These are phyloP conservation scores for Skeletonema costatum DNA, from an alignment of 108 stramenopile species.

Conservation along the genomic window DNA sequence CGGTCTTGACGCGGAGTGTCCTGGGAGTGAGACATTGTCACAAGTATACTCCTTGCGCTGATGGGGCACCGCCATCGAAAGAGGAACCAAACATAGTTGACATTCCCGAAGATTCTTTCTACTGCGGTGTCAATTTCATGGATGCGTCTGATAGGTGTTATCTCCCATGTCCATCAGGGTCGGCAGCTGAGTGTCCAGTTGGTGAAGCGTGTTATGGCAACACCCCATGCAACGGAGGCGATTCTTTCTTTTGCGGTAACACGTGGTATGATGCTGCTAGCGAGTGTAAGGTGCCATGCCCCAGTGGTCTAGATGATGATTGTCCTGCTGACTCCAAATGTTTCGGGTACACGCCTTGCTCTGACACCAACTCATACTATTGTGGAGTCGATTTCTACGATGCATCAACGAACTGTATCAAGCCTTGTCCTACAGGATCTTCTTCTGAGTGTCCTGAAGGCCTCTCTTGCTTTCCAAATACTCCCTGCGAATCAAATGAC, in stretches of 20 bases:
- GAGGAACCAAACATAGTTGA: not conserved
- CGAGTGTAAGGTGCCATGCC: slow-evolving; percentile 45
- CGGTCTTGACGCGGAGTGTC: slow-evolving; percentile 37
- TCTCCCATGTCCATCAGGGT: slow-evolving; percentile 48
- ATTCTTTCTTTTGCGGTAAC: slow-evolving; percentile 46
- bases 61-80: slow-evolving; percentile 3
- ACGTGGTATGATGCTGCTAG: slow-evolving; percentile 54
- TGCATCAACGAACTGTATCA: slow-evolving; percentile 43
- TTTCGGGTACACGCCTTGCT: slow-evolving; percentile 48
- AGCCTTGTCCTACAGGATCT: slow-evolving; percentile 42
- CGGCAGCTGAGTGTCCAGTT: slow-evolving; percentile 46
- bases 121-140: slow-evolving; percentile 40
- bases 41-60: slow-evolving; percentile 49
- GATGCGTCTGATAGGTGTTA: slow-evolving; percentile 47
- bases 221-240: slow-evolving; percentile 42
- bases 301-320: slow-evolving; percentile 44
- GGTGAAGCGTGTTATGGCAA: slow-evolving; percentile 51
- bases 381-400: slow-evolving; percentile 51
- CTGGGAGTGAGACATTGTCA: slow-evolving; percentile 33
- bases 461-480: slow-evolving; percentile 50
- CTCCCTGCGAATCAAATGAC: slow-evolving; percentile 34
- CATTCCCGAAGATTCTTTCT: slow-evolving; percentile 33
- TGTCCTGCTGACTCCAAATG: slow-evolving; percentile 43
- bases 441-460: slow-evolving; percentile 38
- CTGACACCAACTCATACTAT: slow-evolving; percentile 44